Conservation (phyloP, 1,284 basidiomycete genomes). For the Ustanciosporium gigantosporum region DNA sequence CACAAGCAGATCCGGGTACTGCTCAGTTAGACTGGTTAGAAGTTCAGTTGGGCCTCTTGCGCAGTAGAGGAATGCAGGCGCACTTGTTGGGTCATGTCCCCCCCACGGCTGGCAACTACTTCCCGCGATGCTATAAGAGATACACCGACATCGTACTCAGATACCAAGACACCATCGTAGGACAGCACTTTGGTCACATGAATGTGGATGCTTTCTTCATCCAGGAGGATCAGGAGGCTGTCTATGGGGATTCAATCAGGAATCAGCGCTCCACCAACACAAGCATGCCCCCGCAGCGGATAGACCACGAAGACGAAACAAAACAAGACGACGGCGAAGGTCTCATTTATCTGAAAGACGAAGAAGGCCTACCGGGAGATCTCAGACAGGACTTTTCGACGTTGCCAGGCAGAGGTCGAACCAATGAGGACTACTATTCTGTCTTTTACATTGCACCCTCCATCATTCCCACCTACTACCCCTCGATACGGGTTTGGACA, state of each 20-base stretch:
- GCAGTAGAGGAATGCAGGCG: slow-evolving; percentile 76
- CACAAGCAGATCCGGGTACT: slow-evolving; percentile 43
- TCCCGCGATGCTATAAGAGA: slow-evolving; percentile 75
- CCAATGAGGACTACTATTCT: slow-evolving; percentile 50
- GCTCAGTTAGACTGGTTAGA: slow-evolving; percentile 77
- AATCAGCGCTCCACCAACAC: not conserved
- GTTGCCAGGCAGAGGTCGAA: slow-evolving; percentile 44
- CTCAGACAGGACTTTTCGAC: slow-evolving; percentile 55
- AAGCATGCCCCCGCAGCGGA: not conserved
- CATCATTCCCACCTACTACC: slow-evolving; percentile 85
- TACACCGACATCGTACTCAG: slow-evolving; percentile 80
- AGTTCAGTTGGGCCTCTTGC: slow-evolving; percentile 75
- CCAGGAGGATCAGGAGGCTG: slow-evolving; percentile 50
- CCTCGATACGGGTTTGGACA: slow-evolving; percentile 77
- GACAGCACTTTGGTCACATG: slow-evolving; percentile 79
- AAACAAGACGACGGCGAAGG: not conserved
- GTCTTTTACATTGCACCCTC: slow-evolving; percentile 51
- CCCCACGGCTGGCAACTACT: slow-evolving; percentile 79
- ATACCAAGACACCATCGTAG: slow-evolving; percentile 87
- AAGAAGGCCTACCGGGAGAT: slow-evolving; percentile 37
- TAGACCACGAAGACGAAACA: not conserved
- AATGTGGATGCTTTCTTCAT: slow-evolving; percentile 61
- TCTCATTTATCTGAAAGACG: not conserved
- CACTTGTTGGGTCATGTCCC: slow-evolving; percentile 69
- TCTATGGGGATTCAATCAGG: not conserved